Evolutionary conservation across 495 filamentous ascomycete genomes (phyloP).

Genomic region (Penicillium argentinense): DNA sequence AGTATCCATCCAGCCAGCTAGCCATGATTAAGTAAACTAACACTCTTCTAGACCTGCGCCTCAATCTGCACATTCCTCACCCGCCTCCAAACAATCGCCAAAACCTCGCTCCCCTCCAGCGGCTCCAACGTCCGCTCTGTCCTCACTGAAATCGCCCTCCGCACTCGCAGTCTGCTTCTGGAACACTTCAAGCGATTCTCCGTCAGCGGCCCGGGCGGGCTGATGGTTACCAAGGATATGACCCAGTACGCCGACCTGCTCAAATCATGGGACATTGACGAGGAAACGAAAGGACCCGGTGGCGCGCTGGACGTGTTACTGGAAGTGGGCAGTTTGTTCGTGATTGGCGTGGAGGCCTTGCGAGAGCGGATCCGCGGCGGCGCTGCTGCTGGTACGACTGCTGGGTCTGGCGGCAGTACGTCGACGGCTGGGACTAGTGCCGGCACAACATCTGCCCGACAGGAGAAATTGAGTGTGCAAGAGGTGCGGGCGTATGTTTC

Average conservation of each 20-base stretch:
- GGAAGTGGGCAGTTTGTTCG: constrained; percentile 96
- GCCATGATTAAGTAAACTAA: not conserved
- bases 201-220: constrained; percentile 84
- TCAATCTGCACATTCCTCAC: constrained; percentile 74
- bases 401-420: constrained; percentile 15
- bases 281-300: constrained; percentile 53
- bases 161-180: constrained; percentile 72
- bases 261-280: constrained; percentile 76
- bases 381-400: constrained; percentile 30
- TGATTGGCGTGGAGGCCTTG: constrained; percentile 87
- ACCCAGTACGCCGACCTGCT: constrained; percentile 84
- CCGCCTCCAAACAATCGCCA: constrained; percentile 58
- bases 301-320: constrained; percentile 76
- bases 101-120: constrained; percentile 67
- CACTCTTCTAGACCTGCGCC: constrained; percentile 62
- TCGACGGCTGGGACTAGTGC: too few species aligned
- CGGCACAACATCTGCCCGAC: too few species aligned
- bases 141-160: constrained; percentile 79
- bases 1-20: constrained; percentile 11
- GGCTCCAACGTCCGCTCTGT: constrained; percentile 75
- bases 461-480: constrained; percentile 57
- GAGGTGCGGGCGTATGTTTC: constrained; percentile 84
- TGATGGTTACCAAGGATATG: constrained; percentile 96
- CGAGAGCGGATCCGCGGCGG: constrained; percentile 70
- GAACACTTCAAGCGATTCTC: constrained; percentile 93